Evolutionary conservation across 192 early-diverging fungal genomes (phyloP).

Genomic region (Coemansia sp.): DNA sequence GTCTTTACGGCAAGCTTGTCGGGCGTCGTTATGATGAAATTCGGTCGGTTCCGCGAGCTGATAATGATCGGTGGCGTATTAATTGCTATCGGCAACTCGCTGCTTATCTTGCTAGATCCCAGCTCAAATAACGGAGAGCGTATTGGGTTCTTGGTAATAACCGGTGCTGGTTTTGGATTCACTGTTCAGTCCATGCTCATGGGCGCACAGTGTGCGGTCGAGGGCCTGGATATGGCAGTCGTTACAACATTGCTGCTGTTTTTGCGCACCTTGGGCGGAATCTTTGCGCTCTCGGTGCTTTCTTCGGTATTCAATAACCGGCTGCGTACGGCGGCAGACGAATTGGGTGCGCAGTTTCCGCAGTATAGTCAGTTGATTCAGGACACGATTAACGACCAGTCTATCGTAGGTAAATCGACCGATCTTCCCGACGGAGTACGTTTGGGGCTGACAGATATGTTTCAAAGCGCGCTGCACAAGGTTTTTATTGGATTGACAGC

Average conservation of each 20-base stretch:
- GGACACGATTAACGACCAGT: slow-evolving; percentile 53
- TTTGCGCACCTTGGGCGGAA: slow-evolving; percentile 63
- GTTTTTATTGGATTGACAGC: slow-evolving; percentile 58
- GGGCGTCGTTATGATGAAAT: slow-evolving; percentile 59
- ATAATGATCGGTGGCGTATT: slow-evolving; percentile 66
- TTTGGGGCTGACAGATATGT: slow-evolving; percentile 49
- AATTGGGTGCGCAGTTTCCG: slow-evolving; percentile 31
- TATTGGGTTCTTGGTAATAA: slow-evolving; percentile 64
- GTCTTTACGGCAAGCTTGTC: slow-evolving; percentile 64
- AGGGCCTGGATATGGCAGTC: slow-evolving; percentile 60
- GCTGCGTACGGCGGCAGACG: slow-evolving; percentile 25
- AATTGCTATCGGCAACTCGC: slow-evolving; percentile 61
- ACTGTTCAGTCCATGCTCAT: slow-evolving; percentile 72
- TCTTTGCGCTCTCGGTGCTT: slow-evolving; percentile 59
- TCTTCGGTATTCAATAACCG: slow-evolving; percentile 65
- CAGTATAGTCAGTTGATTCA: slow-evolving; percentile 46
- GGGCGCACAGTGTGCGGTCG: slow-evolving; percentile 67
- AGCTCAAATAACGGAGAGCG: slow-evolving; percentile 54
- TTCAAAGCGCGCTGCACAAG: slow-evolving; percentile 55
- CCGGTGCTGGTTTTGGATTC: slow-evolving; percentile 76
- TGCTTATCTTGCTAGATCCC: slow-evolving; percentile 59
- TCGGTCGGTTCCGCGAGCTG: slow-evolving; percentile 60
- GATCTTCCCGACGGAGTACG: slow-evolving; percentile 45
- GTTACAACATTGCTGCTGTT: slow-evolving; percentile 66
- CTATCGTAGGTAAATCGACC: slow-evolving; percentile 19